phyloP scores from a whole-genome alignment of 164 flowering plant genomes.

The Protea cynaroides region DNA sequence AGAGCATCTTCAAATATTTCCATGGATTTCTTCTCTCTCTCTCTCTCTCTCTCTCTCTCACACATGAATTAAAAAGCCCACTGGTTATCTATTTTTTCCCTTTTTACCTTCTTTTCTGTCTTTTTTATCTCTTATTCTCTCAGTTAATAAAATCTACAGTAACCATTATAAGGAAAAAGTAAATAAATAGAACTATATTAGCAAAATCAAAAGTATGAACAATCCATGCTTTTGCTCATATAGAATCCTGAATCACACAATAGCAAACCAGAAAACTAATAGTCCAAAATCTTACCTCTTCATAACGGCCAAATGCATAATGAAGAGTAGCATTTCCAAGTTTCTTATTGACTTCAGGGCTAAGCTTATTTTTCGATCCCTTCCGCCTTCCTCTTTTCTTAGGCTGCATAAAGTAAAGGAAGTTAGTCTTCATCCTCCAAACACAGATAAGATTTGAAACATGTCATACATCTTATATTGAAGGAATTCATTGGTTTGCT shows the following conservation, averaged over 20 bases:
- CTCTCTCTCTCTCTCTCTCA: too few relatives aligned
- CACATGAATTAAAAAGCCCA: too few relatives aligned
- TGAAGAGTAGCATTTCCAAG: constrained; percentile 73
- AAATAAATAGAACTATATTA: background rate
- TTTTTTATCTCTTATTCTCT: background rate
- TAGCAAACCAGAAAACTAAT: background rate
- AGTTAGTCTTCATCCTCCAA: background rate
- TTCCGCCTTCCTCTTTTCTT: constrained; percentile 67
- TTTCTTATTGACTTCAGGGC: constrained; percentile 46
- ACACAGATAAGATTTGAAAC: background rate
- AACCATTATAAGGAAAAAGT: background rate
- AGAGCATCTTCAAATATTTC: too few relatives aligned
- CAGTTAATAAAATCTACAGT: background rate
- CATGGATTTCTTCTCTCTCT: too few relatives aligned
- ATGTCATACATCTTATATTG: too few relatives aligned
- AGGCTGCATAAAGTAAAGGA: constrained; percentile 24
- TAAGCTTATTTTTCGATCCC: constrained; percentile 59
- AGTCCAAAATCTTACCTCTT: constrained; percentile 40
- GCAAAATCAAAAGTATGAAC: background rate
- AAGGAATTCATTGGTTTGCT: too few relatives aligned
- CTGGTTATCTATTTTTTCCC: too few relatives aligned
- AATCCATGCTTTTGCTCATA: background rate
- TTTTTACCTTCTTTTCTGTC: too few relatives aligned
- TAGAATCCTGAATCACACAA: background rate
- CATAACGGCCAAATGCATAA: constrained; percentile 54